Base-by-base conservation (phyloP, 345 rosid species). In the Noccaea caerulescens region DNA sequence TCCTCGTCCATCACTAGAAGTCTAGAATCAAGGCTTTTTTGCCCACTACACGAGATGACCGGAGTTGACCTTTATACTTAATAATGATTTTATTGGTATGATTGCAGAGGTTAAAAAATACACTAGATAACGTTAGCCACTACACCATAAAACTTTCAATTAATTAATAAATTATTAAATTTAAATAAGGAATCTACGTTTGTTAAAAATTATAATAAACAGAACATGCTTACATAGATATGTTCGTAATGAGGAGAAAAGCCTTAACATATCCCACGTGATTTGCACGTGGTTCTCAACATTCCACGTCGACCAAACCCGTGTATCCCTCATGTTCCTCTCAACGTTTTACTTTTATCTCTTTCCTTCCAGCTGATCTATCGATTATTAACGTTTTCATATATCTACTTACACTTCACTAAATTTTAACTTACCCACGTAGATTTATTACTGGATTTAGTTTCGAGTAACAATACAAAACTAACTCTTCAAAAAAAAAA, bases 231-330 rank as follows among this genome's bases (percentile, higher is more conserved):
- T 46, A 46, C 32, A 58, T 41, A 71, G 10, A 4, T 59, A 59
- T 13, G 57, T 11, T 39, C 60, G 20, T 42, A 41, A 49, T 41
- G 32, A 58, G 36, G 30, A 69, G 23, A 8, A 10, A 59, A 50
- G 25, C 70, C 4, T 55, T 14, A 37, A 45, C 36, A 20, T 25
- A 50, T 58, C 49, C 62, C 67, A 73, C 72, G 60, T 34, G 54
- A 50, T 41, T 13, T 23, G 67, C 55, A 66, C 68, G 78, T 74
- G 62, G 23, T 58, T 27, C 46, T 34, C 55, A 23, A 2, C 60
- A 66, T 13, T 12, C 18, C 37, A 18, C 54, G 30, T 58, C 38
- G 13, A 41, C 6, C 43, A 8, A 51, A 66, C 72, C 11, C 68
- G 57, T 66, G 72, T 30, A 32, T 63, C 34, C 16, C 58, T 50